Evolutionary conservation across 352 stramenopile genomes (phyloP), one percentile per base, ranked within the genome.

Genomic region (Pythium sp.): DNA sequence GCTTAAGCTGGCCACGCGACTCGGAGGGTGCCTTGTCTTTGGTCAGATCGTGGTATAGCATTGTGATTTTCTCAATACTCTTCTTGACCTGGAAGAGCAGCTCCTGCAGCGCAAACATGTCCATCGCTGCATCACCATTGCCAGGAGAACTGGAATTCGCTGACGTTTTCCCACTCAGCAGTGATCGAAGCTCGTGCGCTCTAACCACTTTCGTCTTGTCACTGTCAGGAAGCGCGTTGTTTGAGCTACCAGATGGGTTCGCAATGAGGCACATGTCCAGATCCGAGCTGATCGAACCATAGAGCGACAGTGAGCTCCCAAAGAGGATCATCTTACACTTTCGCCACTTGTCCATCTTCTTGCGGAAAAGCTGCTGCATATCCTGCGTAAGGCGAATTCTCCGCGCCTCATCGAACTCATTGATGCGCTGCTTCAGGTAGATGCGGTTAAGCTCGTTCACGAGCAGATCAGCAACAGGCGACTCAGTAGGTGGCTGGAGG

Each of bases 251-350:
- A 5, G 49, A 22, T 6, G 77, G 68, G 11, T 69, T 62, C 1
- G 77, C 60, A 22, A 89, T 72, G 11, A 93, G 70, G 65, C 86
- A 92, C 74, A 95, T 78, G 68, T 95, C 87, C 22, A 94, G 61
- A 67, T 95, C 87, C 46, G 84, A 95, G 28, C 64, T 75, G 36
- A 77, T 80, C 14, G 87, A 90, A 32, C 87, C 87, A 47, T 85
- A 94, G 56, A 78, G 86, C 51, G 86, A 93, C 60, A 92, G 60
- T 1, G 87, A 95, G 38, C 87, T 95, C 58, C 87, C 87, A 56
- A 91, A 95, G 5, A 91, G 75, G 64, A 82, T 56, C 14, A 93
- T 59, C 14, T 87, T 64, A 34, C 78, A 85, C 22, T 78, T 63
- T 0, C 72, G 78, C 80, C 82, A 90, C 56, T 87, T 82, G 61